These are phyloP conservation scores for Collybiopsis confluens DNA, from an alignment of 768 basidiomycete species.

Conservation along the genomic window DNA sequence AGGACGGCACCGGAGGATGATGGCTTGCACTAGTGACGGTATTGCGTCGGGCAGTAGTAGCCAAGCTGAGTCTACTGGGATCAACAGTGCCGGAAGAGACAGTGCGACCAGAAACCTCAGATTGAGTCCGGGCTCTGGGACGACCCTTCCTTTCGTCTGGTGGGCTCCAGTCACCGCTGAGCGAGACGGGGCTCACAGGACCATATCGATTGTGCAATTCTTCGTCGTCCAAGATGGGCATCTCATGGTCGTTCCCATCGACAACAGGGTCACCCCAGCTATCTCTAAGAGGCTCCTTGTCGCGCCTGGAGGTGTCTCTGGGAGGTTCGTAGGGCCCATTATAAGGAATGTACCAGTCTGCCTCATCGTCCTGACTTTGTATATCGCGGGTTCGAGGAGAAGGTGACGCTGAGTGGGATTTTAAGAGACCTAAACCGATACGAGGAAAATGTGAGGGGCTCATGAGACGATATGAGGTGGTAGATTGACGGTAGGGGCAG, in stretches of 20 bases:
- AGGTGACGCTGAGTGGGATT: slow-evolving; percentile 6
- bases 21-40: slow-evolving; percentile 16
- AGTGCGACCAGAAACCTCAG: slow-evolving; percentile 38
- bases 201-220: slow-evolving; percentile 27
- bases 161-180: slow-evolving; percentile 3
- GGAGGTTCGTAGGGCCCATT: slow-evolving; percentile 55
- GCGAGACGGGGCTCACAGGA: slow-evolving; percentile 16
- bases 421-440: slow-evolving; percentile 3
- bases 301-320: slow-evolving; percentile 20
- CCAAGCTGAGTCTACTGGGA: slow-evolving; percentile 26
- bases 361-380: slow-evolving; percentile 20
- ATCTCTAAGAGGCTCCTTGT: slow-evolving; percentile 25
- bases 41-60: slow-evolving; percentile 23
- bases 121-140: slow-evolving; percentile 32
- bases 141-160: slow-evolving; percentile 17
- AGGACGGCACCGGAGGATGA: slow-evolving; percentile 33
- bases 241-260: slow-evolving; percentile 23
- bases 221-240: slow-evolving; percentile 21
- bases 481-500: neutral
- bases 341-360: slow-evolving; percentile 64
- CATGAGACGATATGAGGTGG: neutral
- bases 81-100: slow-evolving; percentile 34
- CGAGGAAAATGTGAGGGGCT: neutral
- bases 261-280: slow-evolving; percentile 39
- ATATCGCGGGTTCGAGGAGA: slow-evolving; percentile 1